Evolutionary conservation across 306 rosid genomes (phyloP).

Genomic region (Begonia fuchsioides): DNA sequence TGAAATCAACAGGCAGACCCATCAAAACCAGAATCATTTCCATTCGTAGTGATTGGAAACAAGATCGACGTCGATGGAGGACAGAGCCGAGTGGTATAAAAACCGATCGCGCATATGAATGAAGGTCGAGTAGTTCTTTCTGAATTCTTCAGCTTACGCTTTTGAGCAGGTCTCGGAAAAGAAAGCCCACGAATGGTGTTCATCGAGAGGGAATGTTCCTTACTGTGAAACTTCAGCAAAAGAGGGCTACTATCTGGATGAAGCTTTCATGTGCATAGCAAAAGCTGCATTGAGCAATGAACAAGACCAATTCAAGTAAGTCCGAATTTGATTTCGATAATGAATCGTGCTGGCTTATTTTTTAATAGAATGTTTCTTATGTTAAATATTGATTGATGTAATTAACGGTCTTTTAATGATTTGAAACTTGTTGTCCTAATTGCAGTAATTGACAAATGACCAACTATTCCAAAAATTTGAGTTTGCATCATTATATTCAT

Average conservation of each 20-base stretch:
- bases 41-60: conserved; percentile 71
- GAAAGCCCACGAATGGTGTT: conserved; percentile 76
- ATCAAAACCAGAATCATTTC: conserved; percentile 36
- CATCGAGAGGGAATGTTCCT: conserved; percentile 57
- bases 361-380: not conserved
- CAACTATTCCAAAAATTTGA: too few relatives aligned
- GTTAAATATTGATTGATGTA: too few relatives aligned
- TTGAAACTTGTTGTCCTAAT: not conserved
- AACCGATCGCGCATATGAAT: not conserved
- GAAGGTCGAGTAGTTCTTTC: not conserved
- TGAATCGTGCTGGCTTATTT: too few relatives aligned
- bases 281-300: conserved; percentile 47
- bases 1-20: conserved; percentile 42
- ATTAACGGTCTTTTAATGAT: not conserved
- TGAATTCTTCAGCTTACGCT: not conserved
- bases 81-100: conserved; percentile 40
- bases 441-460: too few relatives aligned
- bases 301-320: conserved; percentile 53
- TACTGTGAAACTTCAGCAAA: conserved; percentile 84
- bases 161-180: conserved; percentile 44
- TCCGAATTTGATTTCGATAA: not conserved
- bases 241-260: conserved; percentile 54
- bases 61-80: conserved; percentile 68
- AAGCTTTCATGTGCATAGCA: conserved; percentile 58
- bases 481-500: too few relatives aligned